Conservation (phyloP, 768 basidiomycete genomes). For the Crepidotus variabilis region DNA sequence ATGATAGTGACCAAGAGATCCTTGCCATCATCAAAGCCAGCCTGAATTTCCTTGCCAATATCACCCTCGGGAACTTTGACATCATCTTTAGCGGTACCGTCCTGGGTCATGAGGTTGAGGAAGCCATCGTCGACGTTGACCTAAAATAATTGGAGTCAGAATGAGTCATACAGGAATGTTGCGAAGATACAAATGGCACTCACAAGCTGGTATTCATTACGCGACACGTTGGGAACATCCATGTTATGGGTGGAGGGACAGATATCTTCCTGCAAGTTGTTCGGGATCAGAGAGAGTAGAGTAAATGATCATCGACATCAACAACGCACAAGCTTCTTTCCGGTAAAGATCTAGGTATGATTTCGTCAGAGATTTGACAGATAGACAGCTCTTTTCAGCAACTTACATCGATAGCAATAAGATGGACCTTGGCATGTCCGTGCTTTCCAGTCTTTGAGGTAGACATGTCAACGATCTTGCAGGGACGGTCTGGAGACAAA, state of each 20-base stretch:
- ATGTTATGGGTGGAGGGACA: slow-evolving; percentile 99
- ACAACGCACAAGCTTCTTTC: slow-evolving; percentile 85
- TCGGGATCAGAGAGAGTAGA: slow-evolving; percentile 3
- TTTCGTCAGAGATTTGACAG: slow-evolving; percentile 9
- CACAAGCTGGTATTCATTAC: slow-evolving; percentile 90
- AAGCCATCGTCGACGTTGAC: slow-evolving; percentile 91
- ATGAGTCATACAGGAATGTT: slow-evolving; percentile 9
- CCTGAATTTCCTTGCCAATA: slow-evolving; percentile 67
- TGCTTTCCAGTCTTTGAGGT: slow-evolving; percentile 99
- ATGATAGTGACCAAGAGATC: slow-evolving; percentile 86
- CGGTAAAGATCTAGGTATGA: slow-evolving; percentile 85
- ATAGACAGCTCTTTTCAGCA: slow-evolving; percentile 1
- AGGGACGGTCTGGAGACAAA: slow-evolving; percentile 65
- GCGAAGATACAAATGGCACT: slow-evolving; percentile 19
- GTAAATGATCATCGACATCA: slow-evolving; percentile 2
- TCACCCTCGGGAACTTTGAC: slow-evolving; percentile 88
- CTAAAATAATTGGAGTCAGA: slow-evolving; percentile 28
- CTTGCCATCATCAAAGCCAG: slow-evolving; percentile 79
- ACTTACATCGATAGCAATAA: slow-evolving; percentile 93
- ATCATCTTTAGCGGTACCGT: slow-evolving; percentile 87
- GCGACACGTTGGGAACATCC: slow-evolving; percentile 93
- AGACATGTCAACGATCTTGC: slow-evolving; percentile 99
- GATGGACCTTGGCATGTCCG: slow-evolving; percentile 99
- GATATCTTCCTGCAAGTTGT: slow-evolving; percentile 74
- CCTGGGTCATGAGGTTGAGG: slow-evolving; percentile 88